A percentile compares a stretch with the other conserved stretches of the same genome.
Conservation (phyloP, 805 yeast genomes). For the Kluyveromyces lactis region DNA sequence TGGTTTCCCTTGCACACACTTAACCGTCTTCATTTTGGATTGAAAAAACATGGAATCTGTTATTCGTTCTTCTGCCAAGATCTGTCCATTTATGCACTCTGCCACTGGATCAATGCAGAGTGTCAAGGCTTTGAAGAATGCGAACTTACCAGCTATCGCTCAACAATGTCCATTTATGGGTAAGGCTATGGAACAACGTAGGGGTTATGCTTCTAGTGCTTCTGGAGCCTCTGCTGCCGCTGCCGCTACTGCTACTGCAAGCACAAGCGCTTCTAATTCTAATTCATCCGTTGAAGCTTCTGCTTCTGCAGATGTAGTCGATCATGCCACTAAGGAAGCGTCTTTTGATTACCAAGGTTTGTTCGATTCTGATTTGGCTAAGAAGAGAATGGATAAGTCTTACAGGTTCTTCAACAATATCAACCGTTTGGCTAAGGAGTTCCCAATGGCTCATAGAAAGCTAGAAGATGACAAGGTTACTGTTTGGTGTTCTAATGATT, state of each 20-base stretch:
- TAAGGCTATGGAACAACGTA: slow-evolving; percentile 48
- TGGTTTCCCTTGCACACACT: too few species aligned
- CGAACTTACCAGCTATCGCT: slow-evolving; percentile 47
- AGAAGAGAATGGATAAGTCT: slow-evolving; percentile 81
- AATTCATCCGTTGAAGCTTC: slow-evolving; percentile 23
- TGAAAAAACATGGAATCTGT: slow-evolving; percentile 75
- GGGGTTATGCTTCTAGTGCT: slow-evolving; percentile 29
- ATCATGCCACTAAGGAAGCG: slow-evolving; percentile 38
- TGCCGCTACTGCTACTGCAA: not conserved
- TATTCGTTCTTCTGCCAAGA: slow-evolving; percentile 63
- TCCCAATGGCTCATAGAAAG: slow-evolving; percentile 85
- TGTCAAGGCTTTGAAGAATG: slow-evolving; percentile 21
- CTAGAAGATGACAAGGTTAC: slow-evolving; percentile 75
- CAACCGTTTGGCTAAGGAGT: slow-evolving; percentile 89
- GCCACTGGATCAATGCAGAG: slow-evolving; percentile 14
- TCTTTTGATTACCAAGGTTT: slow-evolving; percentile 66
- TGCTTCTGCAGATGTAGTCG: slow-evolving; percentile 26
- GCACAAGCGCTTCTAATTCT: slow-evolving; percentile 9
- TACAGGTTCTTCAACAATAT: slow-evolving; percentile 96
- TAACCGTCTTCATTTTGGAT: too few species aligned
- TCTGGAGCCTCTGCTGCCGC: slow-evolving; percentile 26
- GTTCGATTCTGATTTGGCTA: slow-evolving; percentile 55
- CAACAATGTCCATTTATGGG: slow-evolving; percentile 86
- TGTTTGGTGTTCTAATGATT: slow-evolving; percentile 99
- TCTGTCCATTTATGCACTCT: slow-evolving; percentile 74